A percentile compares a stretch with the other conserved stretches of the same genome.
Evolutionary conservation across 2,329 filamentous ascomycete species (phyloP).

Genomic region (Septoria petroselini): DNA sequence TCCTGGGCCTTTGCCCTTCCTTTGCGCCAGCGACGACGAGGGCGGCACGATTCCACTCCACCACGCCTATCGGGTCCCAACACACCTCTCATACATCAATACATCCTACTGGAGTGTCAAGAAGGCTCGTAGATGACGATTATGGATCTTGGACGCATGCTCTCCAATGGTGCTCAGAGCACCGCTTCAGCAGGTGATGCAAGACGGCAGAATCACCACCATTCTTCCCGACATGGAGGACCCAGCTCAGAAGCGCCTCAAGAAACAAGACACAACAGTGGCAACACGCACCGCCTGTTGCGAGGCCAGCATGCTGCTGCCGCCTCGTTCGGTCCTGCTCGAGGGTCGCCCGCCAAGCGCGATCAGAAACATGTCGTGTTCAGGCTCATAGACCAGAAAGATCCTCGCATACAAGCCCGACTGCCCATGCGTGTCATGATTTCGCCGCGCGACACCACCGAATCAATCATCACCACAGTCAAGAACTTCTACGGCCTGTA

Average conservation of each 20-base stretch:
- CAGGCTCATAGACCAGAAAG: constrained; percentile 58
- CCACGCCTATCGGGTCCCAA: constrained; percentile 12
- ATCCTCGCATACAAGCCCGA: constrained; percentile 54
- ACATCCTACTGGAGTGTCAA: constrained; percentile 10
- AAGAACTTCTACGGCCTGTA: constrained; percentile 99
- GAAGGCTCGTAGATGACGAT: constrained; percentile 14
- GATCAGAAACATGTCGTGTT: constrained; percentile 72
- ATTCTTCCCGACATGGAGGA: constrained; percentile 35
- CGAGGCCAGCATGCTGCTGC: constrained; percentile 26
- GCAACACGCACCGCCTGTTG: constrained; percentile 23
- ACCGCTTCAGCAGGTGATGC: constrained; percentile 26
- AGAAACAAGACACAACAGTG: constrained; percentile 14
- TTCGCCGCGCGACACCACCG: constrained; percentile 90
- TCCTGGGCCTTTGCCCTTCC: constrained; percentile 17
- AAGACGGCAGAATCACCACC: constrained; percentile 36
- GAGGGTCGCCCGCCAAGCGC: constrained; percentile 37
- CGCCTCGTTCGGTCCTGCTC: constrained; percentile 27
- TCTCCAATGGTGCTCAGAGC: constrained; percentile 31
- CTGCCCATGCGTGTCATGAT: constrained; percentile 87
- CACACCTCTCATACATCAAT: constrained; percentile 17
- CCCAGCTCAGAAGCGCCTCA: constrained; percentile 22
- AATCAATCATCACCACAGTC: constrained; percentile 95
- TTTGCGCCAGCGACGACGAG: constrained; percentile 36
- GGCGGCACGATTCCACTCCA: constrained; percentile 15
- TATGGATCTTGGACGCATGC: constrained; percentile 41